Evolutionary conservation across 2,329 filamentous ascomycete genomes (phyloP).

Genomic region (Hortaea sp.): DNA sequence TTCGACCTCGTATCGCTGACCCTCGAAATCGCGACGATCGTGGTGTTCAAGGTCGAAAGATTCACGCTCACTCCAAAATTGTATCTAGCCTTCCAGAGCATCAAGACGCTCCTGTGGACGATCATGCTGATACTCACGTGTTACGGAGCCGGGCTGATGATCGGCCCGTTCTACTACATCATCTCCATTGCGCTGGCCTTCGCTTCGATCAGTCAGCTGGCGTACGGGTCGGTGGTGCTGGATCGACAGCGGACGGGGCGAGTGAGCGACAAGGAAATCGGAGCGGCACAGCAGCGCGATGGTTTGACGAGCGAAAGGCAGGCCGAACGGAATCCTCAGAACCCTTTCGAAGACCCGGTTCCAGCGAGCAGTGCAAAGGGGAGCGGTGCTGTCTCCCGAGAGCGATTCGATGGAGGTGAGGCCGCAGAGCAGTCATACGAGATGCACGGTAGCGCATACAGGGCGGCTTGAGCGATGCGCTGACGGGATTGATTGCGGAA

Average conservation of each 20-base stretch:
- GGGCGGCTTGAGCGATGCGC: background rate
- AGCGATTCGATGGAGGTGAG: background rate
- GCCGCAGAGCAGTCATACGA: conserved; percentile 2
- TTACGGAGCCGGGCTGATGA: too few relatives aligned
- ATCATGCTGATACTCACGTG: too few relatives aligned
- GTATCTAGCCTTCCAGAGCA: conserved; percentile 14
- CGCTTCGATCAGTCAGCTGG: conserved; percentile 27
- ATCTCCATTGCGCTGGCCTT: background rate
- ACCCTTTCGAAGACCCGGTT: too few relatives aligned
- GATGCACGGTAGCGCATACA: conserved; percentile 1
- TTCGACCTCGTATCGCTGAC: conserved; percentile 12
- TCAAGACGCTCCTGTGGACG: conserved; percentile 17
- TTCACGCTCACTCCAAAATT: conserved; percentile 15
- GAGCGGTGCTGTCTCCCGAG: too few relatives aligned
- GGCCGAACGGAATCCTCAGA: background rate
- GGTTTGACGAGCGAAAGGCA: too few relatives aligned
- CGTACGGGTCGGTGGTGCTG: conserved; percentile 30
- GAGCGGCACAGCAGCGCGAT: background rate
- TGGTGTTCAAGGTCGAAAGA: conserved; percentile 10
- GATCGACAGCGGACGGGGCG: conserved; percentile 26
- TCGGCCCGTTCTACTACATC: too few relatives aligned
- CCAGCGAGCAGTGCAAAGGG: background rate
- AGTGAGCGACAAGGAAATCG: too few relatives aligned
- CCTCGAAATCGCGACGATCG: conserved; percentile 18
- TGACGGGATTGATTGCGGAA: too few relatives aligned